A percentile compares a stretch with the other conserved stretches of the same genome.
phyloP scores from a whole-genome alignment of 768 basidiomycete species.

The Harrya chromipes region DNA sequence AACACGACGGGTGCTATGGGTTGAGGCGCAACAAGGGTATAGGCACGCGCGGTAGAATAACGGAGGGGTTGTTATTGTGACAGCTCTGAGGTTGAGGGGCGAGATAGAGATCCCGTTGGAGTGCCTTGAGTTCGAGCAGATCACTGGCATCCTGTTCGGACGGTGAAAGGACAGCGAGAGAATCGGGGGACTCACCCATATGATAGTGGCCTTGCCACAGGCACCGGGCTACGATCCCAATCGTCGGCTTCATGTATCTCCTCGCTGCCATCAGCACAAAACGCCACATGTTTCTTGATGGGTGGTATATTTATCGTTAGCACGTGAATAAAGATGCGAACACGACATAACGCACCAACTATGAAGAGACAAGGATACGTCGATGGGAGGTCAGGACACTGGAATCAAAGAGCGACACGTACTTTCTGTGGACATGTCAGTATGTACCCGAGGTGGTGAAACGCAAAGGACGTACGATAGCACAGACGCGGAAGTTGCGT shows the following conservation, averaged over 20 bases:
- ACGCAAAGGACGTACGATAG: slow-evolving; percentile 11
- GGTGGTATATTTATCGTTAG: neutral
- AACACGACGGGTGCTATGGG: slow-evolving; percentile 13
- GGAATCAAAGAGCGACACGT: neutral
- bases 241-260: slow-evolving; percentile 68
- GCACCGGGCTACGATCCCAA: slow-evolving; percentile 75
- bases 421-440: slow-evolving; percentile 19
- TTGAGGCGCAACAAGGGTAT: slow-evolving; percentile 61
- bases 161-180: neutral
- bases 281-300: slow-evolving; percentile 56
- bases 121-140: slow-evolving; percentile 65
- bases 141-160: slow-evolving; percentile 39
- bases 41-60: slow-evolving; percentile 52
- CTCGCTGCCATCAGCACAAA: slow-evolving; percentile 51
- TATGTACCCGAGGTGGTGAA: neutral
- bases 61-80: slow-evolving; percentile 29
- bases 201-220: slow-evolving; percentile 57
- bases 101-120: slow-evolving; percentile 60
- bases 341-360: slow-evolving; percentile 11
- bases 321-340: neutral
- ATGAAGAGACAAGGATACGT: neutral
- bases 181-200: slow-evolving; percentile 56
- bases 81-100: slow-evolving; percentile 45
- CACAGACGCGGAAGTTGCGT: slow-evolving; percentile 25
- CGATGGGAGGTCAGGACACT: neutral